Evolutionary conservation across 2,329 filamentous ascomycete genomes (phyloP), one percentile per base, ranked within the genome.

Genomic region (Trichoderma aggressivum): DNA sequence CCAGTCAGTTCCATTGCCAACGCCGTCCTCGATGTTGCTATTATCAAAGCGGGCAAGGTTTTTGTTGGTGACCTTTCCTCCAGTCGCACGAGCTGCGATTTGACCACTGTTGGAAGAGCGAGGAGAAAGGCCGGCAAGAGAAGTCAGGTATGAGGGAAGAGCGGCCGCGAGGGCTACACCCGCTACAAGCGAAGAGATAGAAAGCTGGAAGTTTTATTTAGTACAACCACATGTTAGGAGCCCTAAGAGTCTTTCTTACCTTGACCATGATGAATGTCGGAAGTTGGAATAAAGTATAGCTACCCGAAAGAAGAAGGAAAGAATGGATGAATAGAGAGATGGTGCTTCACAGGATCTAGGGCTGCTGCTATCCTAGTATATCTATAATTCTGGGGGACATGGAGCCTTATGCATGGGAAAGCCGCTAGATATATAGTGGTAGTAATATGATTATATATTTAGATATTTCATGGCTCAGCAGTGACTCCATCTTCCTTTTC

Each of bases 1-100:
- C 8, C 63, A 50, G 72, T 81, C 79, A 8, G 43, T 39, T 58
- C 77, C 76, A 56, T 66, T 70, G 26, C 75, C 75, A 26, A 72
- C 36, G 21, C 74, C 74, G 34, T 72, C 71, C 39, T 65, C 34
- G 69, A 72, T 59, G 14, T 71, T 56, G 66, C 62, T 74, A 26
- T 73, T 72, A 39, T 64, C 32, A 24, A 58, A 26, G 47, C 65
- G 24, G 14, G 65, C 65, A 26, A 68, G 14, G 3, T 36, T 55
- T 3, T 60, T 60, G 26, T 24, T 32, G n/a, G 55, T 50, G 7
- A 68, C 65, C 16, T 47, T 68, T 34, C 39, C 65, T 34, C 34
- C 53, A 3, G 16, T 68, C 47, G 12, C 16, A 21, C 65, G 65
- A 21, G n/a, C 30, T 14, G 26, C 28, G 21, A 68, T 50, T 7